Conservation (phyloP, 768 basidiomycete genomes). For the Saitozyma podzolica region DNA sequence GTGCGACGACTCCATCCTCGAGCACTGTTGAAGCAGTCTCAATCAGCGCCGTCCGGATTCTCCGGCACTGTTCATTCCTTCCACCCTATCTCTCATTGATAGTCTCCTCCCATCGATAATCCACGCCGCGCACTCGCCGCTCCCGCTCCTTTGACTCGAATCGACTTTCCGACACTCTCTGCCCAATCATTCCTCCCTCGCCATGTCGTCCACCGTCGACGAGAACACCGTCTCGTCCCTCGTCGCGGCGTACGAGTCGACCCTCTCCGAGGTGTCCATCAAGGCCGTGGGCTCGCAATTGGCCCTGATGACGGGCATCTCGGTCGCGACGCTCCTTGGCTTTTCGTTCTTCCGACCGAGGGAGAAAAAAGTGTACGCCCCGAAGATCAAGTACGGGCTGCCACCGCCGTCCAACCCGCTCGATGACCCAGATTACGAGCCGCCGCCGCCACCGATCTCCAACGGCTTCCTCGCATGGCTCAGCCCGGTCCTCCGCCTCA, state of each 20-base stretch:
- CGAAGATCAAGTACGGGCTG: constrained; percentile 78
- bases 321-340: constrained; percentile 51
- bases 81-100: no score
- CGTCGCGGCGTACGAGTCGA: constrained; percentile 41
- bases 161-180: no score
- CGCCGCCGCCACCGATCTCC: constrained; percentile 64
- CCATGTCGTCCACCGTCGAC: constrained; percentile 30
- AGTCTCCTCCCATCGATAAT: no score
- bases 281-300: constrained; percentile 54
- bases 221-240: constrained; percentile 34
- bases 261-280: constrained; percentile 47
- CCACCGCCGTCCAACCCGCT: constrained; percentile 23
- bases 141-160: no score
- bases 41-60: no score
- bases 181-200: constrained; percentile 4
- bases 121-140: no score
- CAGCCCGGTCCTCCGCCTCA: constrained; percentile 74
- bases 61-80: no score
- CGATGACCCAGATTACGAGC: constrained; percentile 48
- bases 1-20: no score
- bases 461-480: constrained; percentile 87
- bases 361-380: constrained; percentile 72
- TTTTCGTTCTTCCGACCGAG: constrained; percentile 87
- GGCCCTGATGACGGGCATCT: constrained; percentile 52
- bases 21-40: no score